Evolutionary conservation across 805 yeast species (phyloP).

Genomic region (Monosporozyma aerobia): DNA sequence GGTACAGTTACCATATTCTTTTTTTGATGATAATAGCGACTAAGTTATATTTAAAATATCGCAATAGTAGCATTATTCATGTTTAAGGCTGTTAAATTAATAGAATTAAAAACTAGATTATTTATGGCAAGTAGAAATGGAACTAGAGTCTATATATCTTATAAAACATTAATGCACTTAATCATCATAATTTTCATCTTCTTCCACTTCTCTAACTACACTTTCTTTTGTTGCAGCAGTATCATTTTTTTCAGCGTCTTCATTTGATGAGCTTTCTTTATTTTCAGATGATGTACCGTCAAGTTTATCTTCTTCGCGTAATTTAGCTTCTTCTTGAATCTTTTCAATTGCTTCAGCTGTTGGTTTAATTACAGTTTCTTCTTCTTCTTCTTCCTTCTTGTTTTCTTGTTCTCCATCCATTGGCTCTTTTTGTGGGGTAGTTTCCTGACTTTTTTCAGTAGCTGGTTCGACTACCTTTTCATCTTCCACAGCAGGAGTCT

Average conservation of each 20-base stretch:
- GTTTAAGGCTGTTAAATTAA: no score
- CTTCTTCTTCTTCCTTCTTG: conserved; percentile 2
- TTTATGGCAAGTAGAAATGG: not conserved
- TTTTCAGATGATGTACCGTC: not conserved
- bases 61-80: no score
- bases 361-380: conserved; percentile 25
- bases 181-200: conserved; percentile 39
- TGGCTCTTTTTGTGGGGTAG: not conserved
- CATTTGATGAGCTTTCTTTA: conserved; percentile 1
- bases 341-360: conserved; percentile 33
- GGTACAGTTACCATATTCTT: no score
- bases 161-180: conserved; percentile 7
- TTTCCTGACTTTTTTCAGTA: not conserved
- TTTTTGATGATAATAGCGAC: no score
- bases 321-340: conserved; percentile 33
- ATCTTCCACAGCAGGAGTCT: conserved; percentile 1
- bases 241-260: conserved; percentile 6
- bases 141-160: not conserved
- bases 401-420: conserved; percentile 1
- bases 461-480: not conserved
- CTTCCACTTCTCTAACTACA: conserved; percentile 34
- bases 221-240: conserved; percentile 10
- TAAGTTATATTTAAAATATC: no score
- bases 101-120: not conserved
- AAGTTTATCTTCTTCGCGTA: conserved; percentile 30